Evolutionary conservation across 1,284 basidiomycete species (phyloP).

Genomic region (Chalciporus sp.): DNA sequence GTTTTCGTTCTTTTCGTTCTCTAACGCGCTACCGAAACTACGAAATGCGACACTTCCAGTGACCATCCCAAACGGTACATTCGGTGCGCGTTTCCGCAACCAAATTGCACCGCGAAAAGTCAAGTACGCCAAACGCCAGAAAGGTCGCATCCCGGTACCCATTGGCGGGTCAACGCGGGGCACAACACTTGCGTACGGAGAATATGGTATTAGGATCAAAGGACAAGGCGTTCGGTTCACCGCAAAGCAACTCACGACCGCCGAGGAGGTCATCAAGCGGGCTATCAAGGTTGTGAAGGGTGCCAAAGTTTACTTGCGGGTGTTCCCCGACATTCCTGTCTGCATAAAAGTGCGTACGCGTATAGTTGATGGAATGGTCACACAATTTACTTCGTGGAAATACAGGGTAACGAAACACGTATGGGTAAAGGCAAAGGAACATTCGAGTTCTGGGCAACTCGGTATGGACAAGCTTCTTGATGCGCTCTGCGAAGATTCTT

Average conservation of each 20-base stretch:
- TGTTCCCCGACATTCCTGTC: conserved; percentile 97
- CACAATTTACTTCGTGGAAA: conserved; percentile 7
- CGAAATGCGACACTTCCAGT: conserved; percentile 15
- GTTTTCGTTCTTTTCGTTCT: conserved; percentile 23
- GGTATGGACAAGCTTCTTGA: conserved; percentile 49
- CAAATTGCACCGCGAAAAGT: conserved; percentile 84
- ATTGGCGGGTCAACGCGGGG: conserved; percentile 92
- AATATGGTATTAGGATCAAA: conserved; percentile 90
- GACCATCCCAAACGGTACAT: conserved; percentile 20
- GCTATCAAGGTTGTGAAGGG: conserved; percentile 94
- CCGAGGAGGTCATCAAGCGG: conserved; percentile 87
- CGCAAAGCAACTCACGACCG: conserved; percentile 88
- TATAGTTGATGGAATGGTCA: neutral
- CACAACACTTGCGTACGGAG: conserved; percentile 89
- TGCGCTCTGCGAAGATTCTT: neutral
- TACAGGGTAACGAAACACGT: conserved; percentile 94
- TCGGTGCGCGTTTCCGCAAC: conserved; percentile 35
- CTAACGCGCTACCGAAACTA: conserved; percentile 17
- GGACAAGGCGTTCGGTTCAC: conserved; percentile 82
- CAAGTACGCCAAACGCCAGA: conserved; percentile 85
- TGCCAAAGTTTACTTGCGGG: conserved; percentile 83
- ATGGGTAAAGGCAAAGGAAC: conserved; percentile 99
- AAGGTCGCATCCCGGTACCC: conserved; percentile 82
- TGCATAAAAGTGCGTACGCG: conserved; percentile 81
- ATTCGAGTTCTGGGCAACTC: conserved; percentile 97